Base-by-base conservation (phyloP, 2,329 filamentous ascomycete genomes). In the Boeremia exigua region DNA sequence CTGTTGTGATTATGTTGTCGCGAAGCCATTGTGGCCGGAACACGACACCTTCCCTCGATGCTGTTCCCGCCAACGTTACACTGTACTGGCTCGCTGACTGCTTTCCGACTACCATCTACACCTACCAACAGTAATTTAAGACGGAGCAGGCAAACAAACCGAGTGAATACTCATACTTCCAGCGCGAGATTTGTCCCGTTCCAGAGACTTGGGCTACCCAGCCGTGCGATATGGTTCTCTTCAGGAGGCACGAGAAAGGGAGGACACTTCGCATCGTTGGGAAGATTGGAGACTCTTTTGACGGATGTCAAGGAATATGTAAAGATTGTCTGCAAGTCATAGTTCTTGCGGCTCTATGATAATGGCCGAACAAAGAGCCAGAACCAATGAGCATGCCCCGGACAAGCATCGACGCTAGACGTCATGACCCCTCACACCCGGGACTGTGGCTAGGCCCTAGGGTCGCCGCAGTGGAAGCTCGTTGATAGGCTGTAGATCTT, bases 31-130 rank as follows among this genome's bases (percentile, higher is more conserved):
- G n/a, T 1, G 83, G 86, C 56, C 60, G 62, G 0, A 66, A 68
- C 15, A 64, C 61, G 0, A 56, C 60, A 0, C 79, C 79, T 0
- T 61, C 72, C 0, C 50, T 74, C 8, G 67, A 79, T 32, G 75
- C 74, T 2, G 81, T 86, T 10, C 70, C 86, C 2, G 76, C 79
- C n/a, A 69, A 76, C 17, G 77, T 83, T 12, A 79, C 78, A 1
- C 62, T 86, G 4, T 86, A 84, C 63, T 86, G 84, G 83, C 73
- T 85, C 54, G 84, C 82, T 0, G 78, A 78, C 17, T 81, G 76
- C 6, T 78, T 79, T 37, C 77, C 81, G 0, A 76, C 76, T 9
- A 78, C 72, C 12, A 79, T 84, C 28, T 86, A 81, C 65, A 75
- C 79, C 1, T 85, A 86, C 54, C 76, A 81, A 25, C 65, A 76